Conservation (phyloP, 2,329 filamentous ascomycete genomes). For the Venturia asperata region DNA sequence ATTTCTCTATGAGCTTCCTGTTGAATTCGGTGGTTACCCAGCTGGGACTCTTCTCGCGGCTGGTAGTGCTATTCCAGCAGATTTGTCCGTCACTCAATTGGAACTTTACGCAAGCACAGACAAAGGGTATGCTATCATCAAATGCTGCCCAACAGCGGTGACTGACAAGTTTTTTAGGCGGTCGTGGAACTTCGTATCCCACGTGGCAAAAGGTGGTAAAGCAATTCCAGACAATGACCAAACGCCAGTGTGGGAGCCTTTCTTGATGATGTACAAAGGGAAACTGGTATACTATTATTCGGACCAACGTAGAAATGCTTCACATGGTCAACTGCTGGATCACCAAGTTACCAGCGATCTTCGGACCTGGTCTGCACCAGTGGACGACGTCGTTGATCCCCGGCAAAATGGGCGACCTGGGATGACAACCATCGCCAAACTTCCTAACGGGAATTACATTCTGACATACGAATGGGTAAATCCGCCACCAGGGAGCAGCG, state of each 20-base stretch:
- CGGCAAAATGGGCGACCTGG: conserved; percentile 58
- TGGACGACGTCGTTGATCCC: conserved; percentile 58
- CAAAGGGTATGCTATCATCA: conserved; percentile 35
- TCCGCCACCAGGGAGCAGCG: conserved; percentile 30
- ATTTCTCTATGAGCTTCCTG: conserved; percentile 56
- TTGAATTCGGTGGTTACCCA: conserved; percentile 49
- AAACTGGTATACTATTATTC: conserved; percentile 62
- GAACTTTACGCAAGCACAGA: conserved; percentile 62
- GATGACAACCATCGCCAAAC: conserved; percentile 56
- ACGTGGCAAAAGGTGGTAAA: conserved; percentile 57
- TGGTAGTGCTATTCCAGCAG: conserved; percentile 51
- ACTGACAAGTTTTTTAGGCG: conserved; percentile 20
- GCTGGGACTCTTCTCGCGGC: conserved; percentile 58
- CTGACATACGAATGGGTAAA: conserved; percentile 59
- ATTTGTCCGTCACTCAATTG: conserved; percentile 58
- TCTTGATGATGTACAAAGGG: conserved; percentile 52
- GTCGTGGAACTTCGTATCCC: conserved; percentile 61
- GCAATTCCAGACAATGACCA: conserved; percentile 57
- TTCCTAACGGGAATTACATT: conserved; percentile 56
- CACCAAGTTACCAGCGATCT: conserved; percentile 58
- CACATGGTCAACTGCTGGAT: conserved; percentile 60
- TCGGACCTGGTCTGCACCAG: conserved; percentile 50
- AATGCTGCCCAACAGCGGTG: not conserved
- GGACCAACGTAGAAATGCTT: conserved; percentile 56
- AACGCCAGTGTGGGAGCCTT: conserved; percentile 68